These are phyloP conservation scores for Metarhizium guizhouense DNA, from an alignment of 2,329 filamentous ascomycete species.

Conservation along the genomic window DNA sequence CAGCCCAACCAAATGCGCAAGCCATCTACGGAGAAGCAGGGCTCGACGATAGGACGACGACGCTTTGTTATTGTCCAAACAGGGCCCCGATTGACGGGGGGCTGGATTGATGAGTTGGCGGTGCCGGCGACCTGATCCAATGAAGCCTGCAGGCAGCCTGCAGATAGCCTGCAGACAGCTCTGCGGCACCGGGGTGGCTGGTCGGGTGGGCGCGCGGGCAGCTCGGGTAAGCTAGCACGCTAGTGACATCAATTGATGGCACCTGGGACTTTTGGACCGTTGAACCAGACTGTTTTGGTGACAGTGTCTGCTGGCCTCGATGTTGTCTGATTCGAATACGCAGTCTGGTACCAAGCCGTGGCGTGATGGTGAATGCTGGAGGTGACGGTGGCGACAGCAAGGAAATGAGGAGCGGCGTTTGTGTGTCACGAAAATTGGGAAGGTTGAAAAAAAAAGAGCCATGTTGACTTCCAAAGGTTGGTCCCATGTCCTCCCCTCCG, in stretches of 20 bases:
- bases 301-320: too few relatives aligned
- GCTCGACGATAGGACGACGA: neutral
- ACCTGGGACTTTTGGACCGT: too few relatives aligned
- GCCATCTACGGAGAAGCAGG: neutral
- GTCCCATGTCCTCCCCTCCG: too few relatives aligned
- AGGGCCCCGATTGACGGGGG: conserved; percentile 7
- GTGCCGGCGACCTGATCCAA: conserved; percentile 27
- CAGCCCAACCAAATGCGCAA: conserved; percentile 1
- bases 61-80: conserved; percentile 5
- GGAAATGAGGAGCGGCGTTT: too few relatives aligned
- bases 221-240: conserved; percentile 6
- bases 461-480: too few relatives aligned
- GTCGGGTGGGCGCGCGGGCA: conserved; percentile 7
- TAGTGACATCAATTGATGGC: neutral
- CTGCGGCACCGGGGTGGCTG: conserved; percentile 12
- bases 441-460: too few relatives aligned
- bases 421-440: too few relatives aligned
- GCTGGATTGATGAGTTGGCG: conserved; percentile 29
- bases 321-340: too few relatives aligned
- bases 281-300: too few relatives aligned
- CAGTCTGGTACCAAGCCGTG: neutral
- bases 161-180: conserved; percentile 12
- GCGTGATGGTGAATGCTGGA: neutral
- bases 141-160: conserved; percentile 17
- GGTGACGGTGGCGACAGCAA: neutral